phyloP scores from a whole-genome alignment of 208 protist genomes.

The Leishmania lainsoni region DNA sequence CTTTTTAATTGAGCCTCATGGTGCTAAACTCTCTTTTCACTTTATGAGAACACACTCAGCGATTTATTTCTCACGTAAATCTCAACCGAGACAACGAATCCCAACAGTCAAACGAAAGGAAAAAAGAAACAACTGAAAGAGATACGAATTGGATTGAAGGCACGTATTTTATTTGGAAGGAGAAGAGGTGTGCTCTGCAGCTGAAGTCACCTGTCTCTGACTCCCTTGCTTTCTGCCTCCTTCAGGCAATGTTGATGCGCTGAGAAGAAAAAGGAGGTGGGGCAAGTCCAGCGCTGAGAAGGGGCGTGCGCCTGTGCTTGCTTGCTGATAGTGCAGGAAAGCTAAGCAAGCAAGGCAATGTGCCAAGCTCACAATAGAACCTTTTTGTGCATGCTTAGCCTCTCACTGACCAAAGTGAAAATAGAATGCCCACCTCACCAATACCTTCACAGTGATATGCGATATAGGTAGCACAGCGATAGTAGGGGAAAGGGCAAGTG shows the following conservation, averaged over 20 bases:
- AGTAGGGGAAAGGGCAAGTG: not conserved
- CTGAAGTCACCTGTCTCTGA: not conserved
- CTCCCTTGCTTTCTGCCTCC: not conserved
- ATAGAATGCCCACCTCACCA: not conserved
- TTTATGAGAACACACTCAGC: not conserved
- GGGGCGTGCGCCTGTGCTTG: not conserved
- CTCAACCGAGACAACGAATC: not conserved
- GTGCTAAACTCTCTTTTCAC: constrained; percentile 5
- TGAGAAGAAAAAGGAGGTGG: not conserved
- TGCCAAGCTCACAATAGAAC: not conserved
- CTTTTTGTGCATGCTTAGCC: not conserved
- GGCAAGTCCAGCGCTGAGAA: not conserved
- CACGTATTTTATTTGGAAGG: constrained; percentile 10
- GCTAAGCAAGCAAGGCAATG: not conserved
- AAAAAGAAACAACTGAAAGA: constrained; percentile 1
- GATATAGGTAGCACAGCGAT: not conserved
- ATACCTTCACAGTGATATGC: not conserved
- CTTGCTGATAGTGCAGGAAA: not conserved
- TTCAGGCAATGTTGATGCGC: not conserved
- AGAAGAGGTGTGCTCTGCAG: not conserved
- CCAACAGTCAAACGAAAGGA: not conserved
- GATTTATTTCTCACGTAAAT: not conserved
- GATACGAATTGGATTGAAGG: not conserved
- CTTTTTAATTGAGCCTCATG: constrained; percentile 12
- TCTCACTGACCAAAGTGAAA: not conserved